phyloP scores from a whole-genome alignment of 495 filamentous ascomycete species.

The Immersiella caudata region DNA sequence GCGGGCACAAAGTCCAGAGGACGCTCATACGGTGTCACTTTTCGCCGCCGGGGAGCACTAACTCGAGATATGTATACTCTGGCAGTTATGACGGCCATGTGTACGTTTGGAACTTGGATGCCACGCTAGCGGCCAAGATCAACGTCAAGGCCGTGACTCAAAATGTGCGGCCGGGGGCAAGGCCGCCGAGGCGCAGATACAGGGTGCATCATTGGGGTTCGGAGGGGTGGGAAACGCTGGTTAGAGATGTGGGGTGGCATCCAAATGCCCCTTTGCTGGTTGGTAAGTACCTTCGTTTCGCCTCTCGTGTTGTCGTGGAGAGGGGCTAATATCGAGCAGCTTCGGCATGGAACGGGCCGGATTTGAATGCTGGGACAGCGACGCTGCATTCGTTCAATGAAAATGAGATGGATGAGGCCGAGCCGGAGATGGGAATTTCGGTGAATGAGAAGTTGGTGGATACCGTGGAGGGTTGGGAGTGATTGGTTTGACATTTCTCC shows the following conservation, averaged over 20 bases:
- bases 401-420: conserved; percentile 63
- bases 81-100: conserved; percentile 87
- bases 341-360: conserved; percentile 78
- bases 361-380: conserved; percentile 69
- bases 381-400: conserved; percentile 78
- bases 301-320: neutral
- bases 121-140: conserved; percentile 77
- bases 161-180: conserved; percentile 19
- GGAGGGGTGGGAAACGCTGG: conserved; percentile 72
- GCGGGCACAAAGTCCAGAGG: conserved; percentile 82
- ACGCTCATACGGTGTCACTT: conserved; percentile 97
- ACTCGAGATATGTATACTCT: conserved; percentile 90
- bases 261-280: conserved; percentile 86
- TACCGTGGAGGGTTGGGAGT: neutral
- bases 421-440: conserved; percentile 59
- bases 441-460: conserved; percentile 53
- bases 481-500: neutral
- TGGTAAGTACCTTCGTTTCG: conserved; percentile 53
- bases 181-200: conserved; percentile 15
- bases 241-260: conserved; percentile 95
- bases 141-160: conserved; percentile 72
- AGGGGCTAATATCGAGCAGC: conserved; percentile 54
- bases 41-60: conserved; percentile 83
- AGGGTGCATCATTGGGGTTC: conserved; percentile 39
- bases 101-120: conserved; percentile 92